Conservation (phyloP, 768 basidiomycete genomes). For the Mycena rebaudengoi region DNA sequence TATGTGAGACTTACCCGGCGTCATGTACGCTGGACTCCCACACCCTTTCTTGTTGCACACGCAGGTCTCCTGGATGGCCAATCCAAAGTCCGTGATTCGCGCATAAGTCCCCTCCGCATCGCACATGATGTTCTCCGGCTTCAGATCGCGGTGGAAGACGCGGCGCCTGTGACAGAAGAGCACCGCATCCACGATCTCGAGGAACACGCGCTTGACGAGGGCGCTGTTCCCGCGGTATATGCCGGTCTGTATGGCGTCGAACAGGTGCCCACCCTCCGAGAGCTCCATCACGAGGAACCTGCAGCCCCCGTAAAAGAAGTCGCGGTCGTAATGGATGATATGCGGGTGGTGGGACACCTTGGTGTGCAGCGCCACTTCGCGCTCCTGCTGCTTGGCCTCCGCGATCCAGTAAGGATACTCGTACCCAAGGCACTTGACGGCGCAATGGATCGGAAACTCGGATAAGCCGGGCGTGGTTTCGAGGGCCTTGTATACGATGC, state of each 20-base stretch:
- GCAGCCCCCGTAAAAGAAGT: constrained; percentile 54
- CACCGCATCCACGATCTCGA: constrained; percentile 57
- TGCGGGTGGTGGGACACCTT: neutral
- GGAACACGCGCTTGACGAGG: constrained; percentile 52
- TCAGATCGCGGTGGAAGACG: constrained; percentile 11
- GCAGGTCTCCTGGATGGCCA: constrained; percentile 30
- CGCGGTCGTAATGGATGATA: constrained; percentile 39
- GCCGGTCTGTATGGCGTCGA: constrained; percentile 50
- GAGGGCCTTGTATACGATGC: constrained; percentile 6
- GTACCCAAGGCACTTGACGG: constrained; percentile 4
- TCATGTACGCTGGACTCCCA: constrained; percentile 4
- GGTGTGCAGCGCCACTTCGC: neutral
- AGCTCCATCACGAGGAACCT: constrained; percentile 55
- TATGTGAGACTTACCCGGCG: neutral
- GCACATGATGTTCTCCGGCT: constrained; percentile 39
- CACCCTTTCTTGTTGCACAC: neutral
- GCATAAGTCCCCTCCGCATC: constrained; percentile 39
- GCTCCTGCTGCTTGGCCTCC: neutral
- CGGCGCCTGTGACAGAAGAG: constrained; percentile 52
- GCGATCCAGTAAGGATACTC: neutral
- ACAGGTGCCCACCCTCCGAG: constrained; percentile 51
- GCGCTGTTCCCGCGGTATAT: constrained; percentile 45
- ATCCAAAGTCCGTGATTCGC: constrained; percentile 63
- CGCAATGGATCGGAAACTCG: neutral
- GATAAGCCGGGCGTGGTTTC: neutral